Base-by-base conservation (phyloP, 2,329 filamentous ascomycete species). In the Neopestalotiopsis rosae region DNA sequence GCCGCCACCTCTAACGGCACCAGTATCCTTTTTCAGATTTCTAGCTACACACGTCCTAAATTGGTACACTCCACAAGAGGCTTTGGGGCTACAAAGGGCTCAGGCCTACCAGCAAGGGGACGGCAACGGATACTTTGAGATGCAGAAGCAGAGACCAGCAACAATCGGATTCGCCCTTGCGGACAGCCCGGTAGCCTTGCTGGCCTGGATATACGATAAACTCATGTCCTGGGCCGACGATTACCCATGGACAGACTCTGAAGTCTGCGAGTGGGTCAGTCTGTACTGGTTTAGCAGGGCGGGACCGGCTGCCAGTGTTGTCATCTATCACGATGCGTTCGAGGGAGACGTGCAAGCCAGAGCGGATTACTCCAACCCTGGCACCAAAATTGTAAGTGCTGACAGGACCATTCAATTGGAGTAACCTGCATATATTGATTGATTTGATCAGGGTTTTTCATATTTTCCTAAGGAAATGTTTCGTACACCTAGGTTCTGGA, bases 121-220 rank as follows among this genome's bases (percentile, higher is more conserved):
- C 24, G 2, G 73, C 74, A 42, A 34, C 2, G 57, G 57, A 1
- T 13, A 12, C 14, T 6, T 12, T 24, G 14, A 59, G 42, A 74
- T 71, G 2, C 24, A 28, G 24, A 28, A 28, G 24, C 24, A 28
- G 24, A 28, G 24, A 28, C 24, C 24, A 28, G 24, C 24, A 28
- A 28, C 24, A 28, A 28, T 28, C 24, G 24, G 24, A 4, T 28
- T 28, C 2, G 24, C 24, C 24, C 72, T 79, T 5, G 69, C 71
- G 4, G 77, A 79, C 68, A 76, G 72, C 45, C 78, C 77, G 1
- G 72, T 78, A 9, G 77, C 72, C 7, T 67, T 79, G 30, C 67
- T 79, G 34, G 74, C 75, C 38, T 79, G 78, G 76, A 76, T 79
- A 5, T 73, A 75, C 42, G 77, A 79, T 59, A 79, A 79, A 69